Evolutionary conservation across 164 flowering plant species (phyloP).

Genomic region (Chloranthus sessilifolius): DNA sequence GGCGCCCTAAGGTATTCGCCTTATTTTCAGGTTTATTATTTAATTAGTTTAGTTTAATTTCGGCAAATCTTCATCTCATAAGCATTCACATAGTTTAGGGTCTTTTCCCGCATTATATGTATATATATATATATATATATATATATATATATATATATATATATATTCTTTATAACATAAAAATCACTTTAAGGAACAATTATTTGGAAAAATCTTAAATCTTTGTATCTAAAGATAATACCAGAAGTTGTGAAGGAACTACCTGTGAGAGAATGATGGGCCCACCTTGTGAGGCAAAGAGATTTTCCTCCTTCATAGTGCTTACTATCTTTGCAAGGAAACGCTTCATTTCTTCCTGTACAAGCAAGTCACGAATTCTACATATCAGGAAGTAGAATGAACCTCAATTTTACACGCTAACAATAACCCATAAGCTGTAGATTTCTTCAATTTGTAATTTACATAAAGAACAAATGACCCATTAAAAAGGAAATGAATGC

Average conservation of each 20-base stretch:
- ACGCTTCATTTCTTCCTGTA: conserved; percentile 46
- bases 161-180: too few relatives aligned
- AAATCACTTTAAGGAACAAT: too few relatives aligned
- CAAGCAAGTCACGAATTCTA: not conserved
- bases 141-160: too few relatives aligned
- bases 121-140: too few relatives aligned
- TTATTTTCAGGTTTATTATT: too few relatives aligned
- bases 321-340: conserved; percentile 45
- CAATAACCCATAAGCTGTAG: too few relatives aligned
- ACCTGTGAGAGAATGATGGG: conserved; percentile 68
- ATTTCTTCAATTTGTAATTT: not conserved
- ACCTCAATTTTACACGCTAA: not conserved
- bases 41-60: too few relatives aligned
- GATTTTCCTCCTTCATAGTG: conserved; percentile 47
- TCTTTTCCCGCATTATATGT: too few relatives aligned
- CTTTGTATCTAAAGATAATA: not conserved
- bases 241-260: conserved; percentile 3
- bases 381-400: not conserved
- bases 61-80: too few relatives aligned
- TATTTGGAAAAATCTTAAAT: not conserved
- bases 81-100: too few relatives aligned
- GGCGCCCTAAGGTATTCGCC: too few relatives aligned
- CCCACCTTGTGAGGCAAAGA: conserved; percentile 66
- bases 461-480: not conserved
- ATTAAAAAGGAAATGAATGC: too few relatives aligned